Evolutionary conservation across 2,329 filamentous ascomycete genomes (phyloP).

Genomic region (Dactylonectria macrodidyma): DNA sequence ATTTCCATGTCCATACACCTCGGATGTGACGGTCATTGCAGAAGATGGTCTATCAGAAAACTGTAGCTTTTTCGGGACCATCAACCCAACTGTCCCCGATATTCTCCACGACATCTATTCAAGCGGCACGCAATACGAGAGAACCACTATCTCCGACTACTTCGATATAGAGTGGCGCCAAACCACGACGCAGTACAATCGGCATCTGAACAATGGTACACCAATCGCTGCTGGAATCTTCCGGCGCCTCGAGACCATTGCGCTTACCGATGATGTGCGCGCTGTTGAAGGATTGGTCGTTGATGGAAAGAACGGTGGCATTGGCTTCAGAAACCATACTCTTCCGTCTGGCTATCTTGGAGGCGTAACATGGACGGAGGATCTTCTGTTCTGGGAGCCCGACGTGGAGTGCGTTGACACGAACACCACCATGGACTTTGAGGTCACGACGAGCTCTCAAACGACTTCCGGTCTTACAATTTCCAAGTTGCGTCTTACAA

Average conservation of each 20-base stretch:
- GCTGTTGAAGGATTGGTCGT: conserved; percentile 60
- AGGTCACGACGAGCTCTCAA: too few relatives aligned
- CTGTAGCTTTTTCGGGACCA: conserved; percentile 1
- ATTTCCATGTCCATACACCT: conserved; percentile 27
- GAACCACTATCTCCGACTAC: conserved; percentile 26
- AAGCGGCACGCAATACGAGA: conserved; percentile 21
- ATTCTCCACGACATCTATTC: conserved; percentile 23
- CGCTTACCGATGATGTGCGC: conserved; percentile 14
- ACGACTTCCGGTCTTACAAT: conserved; percentile 39
- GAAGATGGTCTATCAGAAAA: conserved; percentile 4
- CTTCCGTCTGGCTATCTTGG: conserved; percentile 44
- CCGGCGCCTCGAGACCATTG: conserved; percentile 19
- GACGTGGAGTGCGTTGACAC: conserved; percentile 60
- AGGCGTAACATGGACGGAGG: conserved; percentile 57
- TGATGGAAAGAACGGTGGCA: conserved; percentile 56
- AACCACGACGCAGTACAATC: conserved; percentile 12
- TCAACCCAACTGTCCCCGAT: conserved; percentile 23
- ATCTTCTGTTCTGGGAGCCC: conserved; percentile 62
- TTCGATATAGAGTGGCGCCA: conserved; percentile 37
- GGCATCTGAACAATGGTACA: conserved; percentile 19
- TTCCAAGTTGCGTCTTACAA: conserved; percentile 51
- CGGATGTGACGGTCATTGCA: conserved; percentile 13
- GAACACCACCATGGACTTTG: conserved; percentile 59
- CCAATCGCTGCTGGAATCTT: conserved; percentile 18
- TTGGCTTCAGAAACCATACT: conserved; percentile 62